phyloP scores from a whole-genome alignment of 352 stramenopile species.

The Phytopythium mirpurense region DNA sequence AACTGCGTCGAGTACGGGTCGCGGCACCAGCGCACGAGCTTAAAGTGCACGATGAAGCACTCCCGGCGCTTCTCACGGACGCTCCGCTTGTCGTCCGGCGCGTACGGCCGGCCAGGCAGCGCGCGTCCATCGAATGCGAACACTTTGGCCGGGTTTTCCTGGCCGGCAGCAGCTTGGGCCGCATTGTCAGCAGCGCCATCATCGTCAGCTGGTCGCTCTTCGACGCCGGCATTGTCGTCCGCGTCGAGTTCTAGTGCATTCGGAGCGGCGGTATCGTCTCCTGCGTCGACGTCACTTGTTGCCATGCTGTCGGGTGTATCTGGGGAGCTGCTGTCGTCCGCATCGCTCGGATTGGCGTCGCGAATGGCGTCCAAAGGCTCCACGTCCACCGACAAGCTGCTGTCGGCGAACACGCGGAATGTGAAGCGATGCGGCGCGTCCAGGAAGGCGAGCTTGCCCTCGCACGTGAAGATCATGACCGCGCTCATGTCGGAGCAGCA shows the following conservation, averaged over 20 bases:
- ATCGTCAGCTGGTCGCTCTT: not conserved
- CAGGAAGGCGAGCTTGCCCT: conserved; percentile 32
- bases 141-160: conserved; percentile 11
- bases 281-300: too few species aligned
- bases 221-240: conserved; percentile 4
- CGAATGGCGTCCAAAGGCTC: conserved; percentile 7
- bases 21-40: conserved; percentile 35
- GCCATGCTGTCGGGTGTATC: not conserved
- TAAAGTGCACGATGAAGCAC: conserved; percentile 40
- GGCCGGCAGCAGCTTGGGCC: conserved; percentile 1
- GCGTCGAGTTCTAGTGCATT: not conserved
- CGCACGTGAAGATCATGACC: conserved; percentile 32
- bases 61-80: not conserved
- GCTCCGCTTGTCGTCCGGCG: not conserved
- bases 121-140: conserved; percentile 25
- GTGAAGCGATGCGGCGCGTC: conserved; percentile 21
- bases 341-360: not conserved
- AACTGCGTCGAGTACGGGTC: conserved; percentile 11
- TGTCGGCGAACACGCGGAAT: conserved; percentile 30
- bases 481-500: not conserved
- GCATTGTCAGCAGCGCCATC: too few species aligned
- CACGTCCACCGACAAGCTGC: conserved; percentile 22
- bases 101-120: conserved; percentile 15
- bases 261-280: not conserved
- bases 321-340: not conserved